Evolutionary conservation across 257 asterid genomes (phyloP), one percentile per base, ranked within the genome.

Genomic region (Dorcoceras hygrometricum): DNA sequence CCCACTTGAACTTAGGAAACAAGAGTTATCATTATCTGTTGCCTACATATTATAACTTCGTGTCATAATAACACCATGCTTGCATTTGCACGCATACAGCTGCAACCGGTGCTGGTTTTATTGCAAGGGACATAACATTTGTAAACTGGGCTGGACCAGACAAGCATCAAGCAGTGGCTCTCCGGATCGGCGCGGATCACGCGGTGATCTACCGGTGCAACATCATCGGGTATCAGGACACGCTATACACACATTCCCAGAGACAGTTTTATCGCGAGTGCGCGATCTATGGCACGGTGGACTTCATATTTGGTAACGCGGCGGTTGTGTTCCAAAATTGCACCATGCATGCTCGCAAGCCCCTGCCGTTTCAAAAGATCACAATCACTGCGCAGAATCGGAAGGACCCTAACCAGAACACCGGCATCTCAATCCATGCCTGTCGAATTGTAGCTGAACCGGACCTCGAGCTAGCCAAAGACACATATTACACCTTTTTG

Each of bases 131-230:
- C 84, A 74, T 94, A 16, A 80, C 96, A 16, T 94, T 94, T 57
- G 97, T 87, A 61, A 94, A 94, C 68, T 87, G 78, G 74, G 99
- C 99, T 12, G 99, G 99, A 4, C 91, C 96, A 24, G 62, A 68
- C 48, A 87, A 85, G 77, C 99, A 94, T 39, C 99, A 94, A 32
- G 99, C 99, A 0, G 99, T 94, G 63, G 99, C 99, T 26, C 99
- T 94, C 1, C 86, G 99, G 0, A 66, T 94, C 20, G 96, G 99
- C 6, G 92, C 95, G 0, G 99, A 94, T 59, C 98, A 94, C 58
- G 89, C 91, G 0, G 99, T 90, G 53, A 72, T 94, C 59, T 90
- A 85, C 76, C 88, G 93, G 0, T 90, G 99, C 93, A 81, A 73
- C 66, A 68, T 94, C 70, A 71, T 85, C 10, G 99, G 99, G 0